A percentile compares a stretch with the other conserved stretches of the same genome.
Conservation (phyloP, 2,329 filamentous ascomycete genomes). For the Dendryphion nanum region DNA sequence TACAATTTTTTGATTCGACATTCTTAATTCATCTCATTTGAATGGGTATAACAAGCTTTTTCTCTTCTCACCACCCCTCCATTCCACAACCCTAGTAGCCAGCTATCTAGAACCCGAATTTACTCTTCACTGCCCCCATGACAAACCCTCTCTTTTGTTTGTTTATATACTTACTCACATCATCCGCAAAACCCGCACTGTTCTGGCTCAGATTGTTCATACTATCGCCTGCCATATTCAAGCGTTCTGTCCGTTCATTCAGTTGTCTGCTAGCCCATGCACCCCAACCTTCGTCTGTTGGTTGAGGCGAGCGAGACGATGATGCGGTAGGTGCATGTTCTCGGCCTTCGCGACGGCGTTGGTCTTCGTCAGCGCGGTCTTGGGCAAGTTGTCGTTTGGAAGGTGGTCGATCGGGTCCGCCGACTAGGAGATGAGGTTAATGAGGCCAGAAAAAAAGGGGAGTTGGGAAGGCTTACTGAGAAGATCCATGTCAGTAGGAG, state of each 20-base stretch:
- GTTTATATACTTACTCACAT: constrained; percentile 81
- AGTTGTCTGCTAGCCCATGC: constrained; percentile 84
- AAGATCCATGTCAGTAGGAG: constrained; percentile 81
- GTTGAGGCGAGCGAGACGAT: constrained; percentile 21
- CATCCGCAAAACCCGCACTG: constrained; percentile 80
- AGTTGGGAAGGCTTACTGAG: constrained; percentile 53
- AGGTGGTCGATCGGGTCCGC: constrained; percentile 81
- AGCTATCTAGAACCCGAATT: constrained; percentile 32
- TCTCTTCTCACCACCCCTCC: too few species aligned
- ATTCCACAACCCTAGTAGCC: too few species aligned
- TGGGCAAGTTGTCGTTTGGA: constrained; percentile 87
- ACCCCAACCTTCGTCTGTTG: constrained; percentile 55
- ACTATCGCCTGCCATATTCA: constrained; percentile 77
- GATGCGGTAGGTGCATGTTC: constrained; percentile 38
- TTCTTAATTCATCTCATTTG: too few species aligned
- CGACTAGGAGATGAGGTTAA: constrained; percentile 53
- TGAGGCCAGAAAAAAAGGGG: neutral
- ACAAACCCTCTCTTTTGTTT: constrained; percentile 86
- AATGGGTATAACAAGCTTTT: too few species aligned
- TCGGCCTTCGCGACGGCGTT: constrained; percentile 41
- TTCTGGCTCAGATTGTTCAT: constrained; percentile 81
- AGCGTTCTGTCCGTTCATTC: constrained; percentile 84
- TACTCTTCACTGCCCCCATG: constrained; percentile 54
- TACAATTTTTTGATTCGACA: too few species aligned
- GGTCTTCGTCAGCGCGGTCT: constrained; percentile 69